These are phyloP conservation scores for Pichia rugopelliculosa DNA, from an alignment of 805 yeast species.

Conservation along the genomic window DNA sequence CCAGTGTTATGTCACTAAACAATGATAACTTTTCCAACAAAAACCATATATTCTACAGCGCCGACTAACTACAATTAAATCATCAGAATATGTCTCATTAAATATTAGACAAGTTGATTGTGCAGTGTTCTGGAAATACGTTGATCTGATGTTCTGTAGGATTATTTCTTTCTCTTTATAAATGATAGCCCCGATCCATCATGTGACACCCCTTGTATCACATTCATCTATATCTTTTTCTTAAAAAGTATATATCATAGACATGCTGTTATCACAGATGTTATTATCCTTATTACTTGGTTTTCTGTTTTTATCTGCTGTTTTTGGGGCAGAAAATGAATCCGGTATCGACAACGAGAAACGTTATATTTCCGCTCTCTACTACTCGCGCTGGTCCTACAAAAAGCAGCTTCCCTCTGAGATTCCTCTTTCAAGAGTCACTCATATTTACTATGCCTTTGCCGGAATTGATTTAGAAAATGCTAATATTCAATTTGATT, in stretches of 20 bases:
- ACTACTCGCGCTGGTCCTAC: conserved; percentile 60
- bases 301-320: not conserved
- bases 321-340: not conserved
- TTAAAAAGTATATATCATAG: not conserved
- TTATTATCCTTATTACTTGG: not conserved
- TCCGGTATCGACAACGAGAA: not conserved
- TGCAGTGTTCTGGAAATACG: not conserved
- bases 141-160: not conserved
- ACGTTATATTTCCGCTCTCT: conserved; percentile 23
- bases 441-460: conserved; percentile 78
- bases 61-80: conserved; percentile 12
- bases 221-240: not conserved
- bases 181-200: not conserved
- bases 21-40: conserved; percentile 23
- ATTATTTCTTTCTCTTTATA: not conserved
- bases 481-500: conserved; percentile 42
- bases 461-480: conserved; percentile 45
- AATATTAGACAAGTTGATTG: too few relatives aligned
- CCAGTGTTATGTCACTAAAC: conserved; percentile 22
- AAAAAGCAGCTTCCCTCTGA: conserved; percentile 56
- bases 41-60: conserved; percentile 24
- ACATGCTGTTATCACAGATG: not conserved
- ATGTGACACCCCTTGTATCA: not conserved
- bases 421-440: conserved; percentile 47
- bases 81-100: too few relatives aligned